phyloP scores from a whole-genome alignment of 1,284 basidiomycete species.

The Volvariella volvacea region DNA sequence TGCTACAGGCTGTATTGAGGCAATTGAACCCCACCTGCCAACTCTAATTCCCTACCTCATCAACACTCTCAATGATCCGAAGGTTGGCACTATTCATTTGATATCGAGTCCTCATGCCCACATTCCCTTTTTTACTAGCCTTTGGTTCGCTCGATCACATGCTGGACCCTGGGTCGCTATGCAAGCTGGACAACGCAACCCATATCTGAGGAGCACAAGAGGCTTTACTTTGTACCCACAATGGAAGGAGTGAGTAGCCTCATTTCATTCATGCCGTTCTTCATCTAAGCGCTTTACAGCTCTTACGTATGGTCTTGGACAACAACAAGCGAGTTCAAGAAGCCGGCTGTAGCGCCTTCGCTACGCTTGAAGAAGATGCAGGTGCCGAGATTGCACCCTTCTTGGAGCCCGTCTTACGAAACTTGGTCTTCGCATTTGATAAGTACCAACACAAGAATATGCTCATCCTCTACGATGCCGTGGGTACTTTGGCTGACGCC shows the following conservation, averaged over 20 bases:
- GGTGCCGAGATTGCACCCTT: conserved; percentile 87
- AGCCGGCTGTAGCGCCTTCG: conserved; percentile 97
- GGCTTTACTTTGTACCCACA: conserved; percentile 88
- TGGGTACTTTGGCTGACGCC: conserved; percentile 95
- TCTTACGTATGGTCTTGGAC: conserved; percentile 96
- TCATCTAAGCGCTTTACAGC: conserved; percentile 35
- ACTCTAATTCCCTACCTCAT: conserved; percentile 92
- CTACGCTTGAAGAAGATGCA: conserved; percentile 97
- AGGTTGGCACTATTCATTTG: conserved; percentile 42
- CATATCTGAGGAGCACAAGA: conserved; percentile 79
- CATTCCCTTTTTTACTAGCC: conserved; percentile 46
- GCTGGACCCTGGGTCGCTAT: conserved; percentile 99
- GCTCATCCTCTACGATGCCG: conserved; percentile 96
- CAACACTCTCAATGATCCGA: conserved; percentile 84
- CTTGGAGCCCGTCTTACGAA: conserved; percentile 91
- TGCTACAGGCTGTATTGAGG: conserved; percentile 84
- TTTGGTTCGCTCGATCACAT: conserved; percentile 95
- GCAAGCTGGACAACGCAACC: conserved; percentile 92
- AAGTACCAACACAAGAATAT: conserved; percentile 99
- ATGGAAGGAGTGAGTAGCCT: conserved; percentile 86
- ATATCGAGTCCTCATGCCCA: conserved; percentile 5
- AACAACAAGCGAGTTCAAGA: conserved; percentile 99
- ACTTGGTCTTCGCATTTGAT: conserved; percentile 92
- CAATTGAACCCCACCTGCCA: conserved; percentile 90
- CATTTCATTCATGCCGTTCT: conserved; percentile 4